Evolutionary conservation across 148 eudicot genomes (phyloP).

Genomic region (Fallopia convolvulus): DNA sequence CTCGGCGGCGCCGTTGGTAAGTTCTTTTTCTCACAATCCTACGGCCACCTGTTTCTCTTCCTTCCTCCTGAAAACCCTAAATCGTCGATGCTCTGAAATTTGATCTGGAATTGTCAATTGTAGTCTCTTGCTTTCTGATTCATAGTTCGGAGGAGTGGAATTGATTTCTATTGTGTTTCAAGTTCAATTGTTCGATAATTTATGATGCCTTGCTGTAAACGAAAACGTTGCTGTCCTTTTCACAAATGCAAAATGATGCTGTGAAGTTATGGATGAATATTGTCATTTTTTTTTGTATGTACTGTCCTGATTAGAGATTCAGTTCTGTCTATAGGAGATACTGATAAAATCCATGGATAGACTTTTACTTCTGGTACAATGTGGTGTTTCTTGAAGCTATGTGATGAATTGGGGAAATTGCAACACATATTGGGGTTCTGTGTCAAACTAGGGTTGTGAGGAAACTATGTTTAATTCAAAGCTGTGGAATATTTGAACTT

Average conservation of each 20-base stretch:
- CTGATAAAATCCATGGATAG: not conserved
- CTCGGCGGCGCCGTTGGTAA: constrained; percentile 91
- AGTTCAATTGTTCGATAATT: not conserved
- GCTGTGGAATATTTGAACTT: not conserved
- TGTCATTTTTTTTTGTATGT: not conserved
- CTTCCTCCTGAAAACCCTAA: constrained; percentile 10
- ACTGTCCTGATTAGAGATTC: too few relatives aligned
- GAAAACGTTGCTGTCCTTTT: not conserved
- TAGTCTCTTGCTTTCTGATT: not conserved
- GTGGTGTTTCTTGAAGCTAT: not conserved
- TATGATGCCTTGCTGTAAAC: not conserved
- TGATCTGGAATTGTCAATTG: not conserved
- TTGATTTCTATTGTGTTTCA: not conserved
- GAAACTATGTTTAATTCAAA: not conserved
- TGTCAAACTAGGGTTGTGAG: not conserved
- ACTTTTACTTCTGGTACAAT: not conserved
- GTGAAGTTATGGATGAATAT: not conserved
- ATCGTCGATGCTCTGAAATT: not conserved
- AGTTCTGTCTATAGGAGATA: too few relatives aligned
- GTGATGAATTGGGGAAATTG: not conserved
- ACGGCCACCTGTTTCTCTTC: not conserved
- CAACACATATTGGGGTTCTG: not conserved
- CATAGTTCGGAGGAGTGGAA: not conserved
- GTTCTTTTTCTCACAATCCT: not conserved
- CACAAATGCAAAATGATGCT: not conserved